These are phyloP conservation scores for Scleroderma bovista DNA, from an alignment of 768 basidiomycete species.

Conservation along the genomic window DNA sequence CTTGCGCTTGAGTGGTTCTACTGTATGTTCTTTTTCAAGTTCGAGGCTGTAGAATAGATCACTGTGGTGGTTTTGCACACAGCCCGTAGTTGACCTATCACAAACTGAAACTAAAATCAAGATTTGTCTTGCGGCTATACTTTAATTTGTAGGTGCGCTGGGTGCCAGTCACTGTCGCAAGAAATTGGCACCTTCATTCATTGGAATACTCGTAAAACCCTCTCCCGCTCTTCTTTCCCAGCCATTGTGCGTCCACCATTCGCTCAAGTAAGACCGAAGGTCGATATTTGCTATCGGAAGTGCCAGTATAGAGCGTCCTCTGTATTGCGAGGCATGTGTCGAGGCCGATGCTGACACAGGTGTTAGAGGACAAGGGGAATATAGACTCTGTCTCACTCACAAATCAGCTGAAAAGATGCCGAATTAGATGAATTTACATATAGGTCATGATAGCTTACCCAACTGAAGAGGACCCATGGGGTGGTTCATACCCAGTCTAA, in stretches of 20 bases:
- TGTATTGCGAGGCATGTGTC: slow-evolving; percentile 96
- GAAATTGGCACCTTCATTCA: background rate
- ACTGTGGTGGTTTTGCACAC: no score
- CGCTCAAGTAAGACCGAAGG: slow-evolving; percentile 84
- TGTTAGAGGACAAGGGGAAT: background rate
- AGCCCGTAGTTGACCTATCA: no score
- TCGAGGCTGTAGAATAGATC: no score
- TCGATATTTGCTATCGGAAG: slow-evolving; percentile 92
- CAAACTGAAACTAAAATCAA: no score
- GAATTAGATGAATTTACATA: slow-evolving; percentile 3
- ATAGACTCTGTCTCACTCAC: slow-evolving; percentile 15
- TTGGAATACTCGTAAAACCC: slow-evolving; percentile 86
- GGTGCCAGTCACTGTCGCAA: background rate
- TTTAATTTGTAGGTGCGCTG: background rate
- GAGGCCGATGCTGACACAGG: slow-evolving; percentile 72
- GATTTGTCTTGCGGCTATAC: no score
- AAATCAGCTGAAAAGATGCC: slow-evolving; percentile 21
- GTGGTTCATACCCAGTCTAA: slow-evolving; percentile 90
- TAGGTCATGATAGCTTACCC: slow-evolving; percentile 35
- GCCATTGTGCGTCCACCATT: slow-evolving; percentile 96
- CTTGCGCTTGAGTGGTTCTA: no score
- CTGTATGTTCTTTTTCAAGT: no score
- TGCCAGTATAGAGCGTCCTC: slow-evolving; percentile 81
- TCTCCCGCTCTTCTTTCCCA: slow-evolving; percentile 88
- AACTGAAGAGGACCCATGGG: slow-evolving; percentile 93